A percentile compares a stretch with the other conserved stretches of the same genome.
Conservation (phyloP, 495 filamentous ascomycete genomes). For the Neurospora sp. region DNA sequence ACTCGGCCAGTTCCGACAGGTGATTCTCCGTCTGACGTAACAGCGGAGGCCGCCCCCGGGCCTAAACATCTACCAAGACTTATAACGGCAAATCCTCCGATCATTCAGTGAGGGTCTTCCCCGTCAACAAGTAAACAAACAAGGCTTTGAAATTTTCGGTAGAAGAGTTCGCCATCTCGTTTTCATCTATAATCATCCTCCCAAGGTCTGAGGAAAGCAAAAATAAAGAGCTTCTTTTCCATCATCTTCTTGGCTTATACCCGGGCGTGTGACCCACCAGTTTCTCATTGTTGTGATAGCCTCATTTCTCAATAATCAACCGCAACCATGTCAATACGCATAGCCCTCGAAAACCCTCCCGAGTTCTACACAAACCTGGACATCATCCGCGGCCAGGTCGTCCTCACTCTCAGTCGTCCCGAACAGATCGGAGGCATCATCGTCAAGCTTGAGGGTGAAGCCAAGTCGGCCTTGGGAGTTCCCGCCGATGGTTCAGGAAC, state of each 20-base stretch:
- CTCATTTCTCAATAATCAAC: slow-evolving; percentile 34
- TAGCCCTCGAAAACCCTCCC: slow-evolving; percentile 64
- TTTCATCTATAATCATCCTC: background rate
- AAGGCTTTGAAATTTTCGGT: background rate
- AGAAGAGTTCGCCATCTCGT: background rate
- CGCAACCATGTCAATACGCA: slow-evolving; percentile 60
- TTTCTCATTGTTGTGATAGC: slow-evolving; percentile 1
- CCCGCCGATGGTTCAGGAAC: slow-evolving; percentile 13
- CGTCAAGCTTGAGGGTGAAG: slow-evolving; percentile 92
- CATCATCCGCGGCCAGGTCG: slow-evolving; percentile 53
- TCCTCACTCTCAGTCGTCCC: slow-evolving; percentile 52
- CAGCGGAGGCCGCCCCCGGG: background rate
- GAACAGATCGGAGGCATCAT: slow-evolving; percentile 66
- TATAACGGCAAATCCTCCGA: background rate
- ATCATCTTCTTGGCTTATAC: background rate
- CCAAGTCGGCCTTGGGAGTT: slow-evolving; percentile 46
- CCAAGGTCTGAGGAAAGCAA: background rate
- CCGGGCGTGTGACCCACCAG: too few species aligned
- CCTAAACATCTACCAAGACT: background rate
- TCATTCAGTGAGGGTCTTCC: background rate
- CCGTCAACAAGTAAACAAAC: background rate
- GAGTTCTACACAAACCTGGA: slow-evolving; percentile 86
- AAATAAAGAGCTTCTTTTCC: background rate
- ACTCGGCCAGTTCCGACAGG: background rate
- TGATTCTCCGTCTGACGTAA: background rate